Evolutionary conservation across 192 early-diverging fungal species (phyloP).

Genomic region (Geosiphon pyriformis): DNA sequence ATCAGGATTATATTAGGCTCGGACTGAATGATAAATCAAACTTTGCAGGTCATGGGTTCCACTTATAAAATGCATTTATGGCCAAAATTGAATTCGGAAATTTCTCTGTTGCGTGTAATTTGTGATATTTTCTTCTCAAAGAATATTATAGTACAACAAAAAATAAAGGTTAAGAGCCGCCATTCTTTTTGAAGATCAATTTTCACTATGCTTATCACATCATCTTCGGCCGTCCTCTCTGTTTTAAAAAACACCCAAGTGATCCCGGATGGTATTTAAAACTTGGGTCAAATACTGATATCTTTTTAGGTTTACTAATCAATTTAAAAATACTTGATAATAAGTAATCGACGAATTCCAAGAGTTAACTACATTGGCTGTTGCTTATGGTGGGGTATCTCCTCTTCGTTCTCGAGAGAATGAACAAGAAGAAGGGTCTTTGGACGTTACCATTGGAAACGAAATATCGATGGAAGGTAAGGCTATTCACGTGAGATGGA

Average conservation of each 20-base stretch:
- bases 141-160: neutral
- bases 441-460: slow-evolving; percentile 31
- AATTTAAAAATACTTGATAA: neutral
- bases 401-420: slow-evolving; percentile 22
- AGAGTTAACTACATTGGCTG: no score
- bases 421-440: no score
- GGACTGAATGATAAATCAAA: no score
- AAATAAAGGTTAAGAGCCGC: no score
- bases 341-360: slow-evolving; percentile 26
- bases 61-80: neutral
- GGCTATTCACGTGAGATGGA: neutral
- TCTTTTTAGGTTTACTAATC: neutral
- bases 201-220: slow-evolving; percentile 47
- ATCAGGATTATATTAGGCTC: neutral
- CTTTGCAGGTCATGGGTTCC: no score
- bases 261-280: slow-evolving; percentile 38
- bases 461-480: slow-evolving; percentile 27
- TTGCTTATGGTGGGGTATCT: slow-evolving; percentile 27
- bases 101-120: no score
- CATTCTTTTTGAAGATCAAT: no score
- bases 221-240: slow-evolving; percentile 30
- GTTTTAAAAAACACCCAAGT: slow-evolving; percentile 35
- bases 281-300: neutral
- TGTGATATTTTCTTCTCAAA: neutral
- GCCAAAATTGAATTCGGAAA: no score